Base-by-base conservation (phyloP, 768 basidiomycete species). In the Tremella mesenterica region DNA sequence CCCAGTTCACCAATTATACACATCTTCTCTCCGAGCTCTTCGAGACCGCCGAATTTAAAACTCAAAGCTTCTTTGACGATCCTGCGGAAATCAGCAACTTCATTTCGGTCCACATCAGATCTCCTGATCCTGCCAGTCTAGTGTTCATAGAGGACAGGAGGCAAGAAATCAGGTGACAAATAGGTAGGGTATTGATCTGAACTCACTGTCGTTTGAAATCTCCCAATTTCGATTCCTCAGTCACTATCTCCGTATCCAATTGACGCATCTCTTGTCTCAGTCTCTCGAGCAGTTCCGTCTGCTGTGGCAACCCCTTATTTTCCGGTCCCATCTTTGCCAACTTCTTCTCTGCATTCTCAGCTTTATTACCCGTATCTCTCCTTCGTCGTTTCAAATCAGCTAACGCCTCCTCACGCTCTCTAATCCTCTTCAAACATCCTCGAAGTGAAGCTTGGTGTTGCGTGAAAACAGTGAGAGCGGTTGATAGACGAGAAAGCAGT, bases 301-400 rank as follows among this genome's bases (percentile, higher is more conserved):
- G 91, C 50, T 76, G 61, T 2, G 75, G 74, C 30, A 89, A 74
- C 60, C 86, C 85, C 78, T 93, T 96, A 76, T 92, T 82, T 71
- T 91, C 88, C 0, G 85, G 79, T 58, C 79, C 80, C 90, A 95
- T 92, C 76, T 85, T 93, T 73, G 79, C 81, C 31, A 96, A 79
- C 69, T 92, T 93, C 76, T 79, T 86, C 60, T 93, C 89, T 2
- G 88, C 89, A 16, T 80, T 74, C 50, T 93, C 90, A 0, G 89
- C 86, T 57, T 85, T 85, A 23, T 79, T 73, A 9, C 77, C 78
- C 4, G 90, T 77, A 9, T 76, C 76, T 59, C 83, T 82, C 48
- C 89, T 78, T 16, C 84, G 79, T 13, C 83, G 80, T 60, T 82
- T 83, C 13, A 89, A 74, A 3, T 85, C 84, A 50, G 87, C 87